Base-by-base conservation (phyloP, 371 early-diverging fungal genomes). In the Lichtheimia ramosa region DNA sequence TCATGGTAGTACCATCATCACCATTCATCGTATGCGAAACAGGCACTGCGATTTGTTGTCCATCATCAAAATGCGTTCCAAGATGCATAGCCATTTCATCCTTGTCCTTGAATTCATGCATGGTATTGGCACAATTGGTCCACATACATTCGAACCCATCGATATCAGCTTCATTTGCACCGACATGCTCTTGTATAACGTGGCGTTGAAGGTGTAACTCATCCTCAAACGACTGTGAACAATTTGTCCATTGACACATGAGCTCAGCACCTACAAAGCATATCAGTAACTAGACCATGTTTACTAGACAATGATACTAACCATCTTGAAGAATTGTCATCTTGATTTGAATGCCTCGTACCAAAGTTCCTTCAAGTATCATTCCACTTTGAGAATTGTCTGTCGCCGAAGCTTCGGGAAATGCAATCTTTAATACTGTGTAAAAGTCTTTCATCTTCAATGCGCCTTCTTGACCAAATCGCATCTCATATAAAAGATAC, bases 181-280 rank as follows among this genome's bases (percentile, higher is more conserved):
- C 18, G 59, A 74, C 59, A 42, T 82, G 85, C 39, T 75, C 74
- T 40, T 70, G 70, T 13, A 83, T 62, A 20, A 83, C 73, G 46
- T 84, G 84, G 23, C 74, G 67, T 34, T 79, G 78, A 24, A 84
- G 66, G 25, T 70, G 54, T 8, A 73, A 61, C 28, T 81, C 75
- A 27, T 81, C 81, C 13, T 70, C 55, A 49, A 81, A 79, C 20
- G 71, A 66, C 15, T 73, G 56, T 15, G 78, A 70, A 55, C 84
- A 84, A 46, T 73, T 66, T 4, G 71, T 74, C 84, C 84, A 84
- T 56, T 80, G 70, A 55, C 84, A 84, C 13, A 68, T 21, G 5
- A 71, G 51, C 42, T 70, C 71, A 5, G 59, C 46, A 16, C 59
- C 59, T 59, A 51, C 23, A 12, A 1, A 3, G 5, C 7, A 25